phyloP scores from a whole-genome alignment of 495 filamentous ascomycete genomes.

The Xylaria cubensis region DNA sequence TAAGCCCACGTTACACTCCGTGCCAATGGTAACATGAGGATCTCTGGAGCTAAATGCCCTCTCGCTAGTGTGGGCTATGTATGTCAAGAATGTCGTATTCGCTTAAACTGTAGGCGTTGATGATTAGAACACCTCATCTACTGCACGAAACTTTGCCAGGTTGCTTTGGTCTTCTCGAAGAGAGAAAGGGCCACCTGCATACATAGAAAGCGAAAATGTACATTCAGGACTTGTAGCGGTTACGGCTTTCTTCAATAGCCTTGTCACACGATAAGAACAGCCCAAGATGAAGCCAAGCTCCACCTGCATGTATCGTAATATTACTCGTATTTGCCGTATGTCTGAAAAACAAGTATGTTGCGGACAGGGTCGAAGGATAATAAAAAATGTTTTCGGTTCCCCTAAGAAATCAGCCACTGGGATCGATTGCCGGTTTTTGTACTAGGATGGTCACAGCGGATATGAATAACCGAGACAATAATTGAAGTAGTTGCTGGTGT shows the following conservation, averaged over 20 bases:
- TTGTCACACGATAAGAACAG: not conserved
- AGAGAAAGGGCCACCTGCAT: not conserved
- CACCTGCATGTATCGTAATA: not conserved
- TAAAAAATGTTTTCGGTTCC: not conserved
- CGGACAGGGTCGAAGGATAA: not conserved
- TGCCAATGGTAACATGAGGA: no score
- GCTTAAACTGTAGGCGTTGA: not conserved
- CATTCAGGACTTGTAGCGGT: not conserved
- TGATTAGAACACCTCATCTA: not conserved
- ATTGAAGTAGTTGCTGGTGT: not conserved
- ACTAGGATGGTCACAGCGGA: not conserved
- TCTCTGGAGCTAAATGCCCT: not conserved
- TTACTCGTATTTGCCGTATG: not conserved
- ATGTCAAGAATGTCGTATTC: not conserved
- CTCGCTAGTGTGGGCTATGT: not conserved
- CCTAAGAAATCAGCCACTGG: not conserved
- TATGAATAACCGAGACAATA: not conserved
- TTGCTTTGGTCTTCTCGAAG: not conserved
- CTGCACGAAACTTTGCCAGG: not conserved
- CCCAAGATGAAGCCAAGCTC: not conserved
- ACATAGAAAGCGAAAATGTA: not conserved
- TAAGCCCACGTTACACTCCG: no score
- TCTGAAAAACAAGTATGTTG: not conserved
- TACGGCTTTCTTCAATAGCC: not conserved
- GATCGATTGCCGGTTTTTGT: not conserved